Base-by-base conservation (phyloP, 2,329 filamentous ascomycete species). In the Thielaviopsis musarum region DNA sequence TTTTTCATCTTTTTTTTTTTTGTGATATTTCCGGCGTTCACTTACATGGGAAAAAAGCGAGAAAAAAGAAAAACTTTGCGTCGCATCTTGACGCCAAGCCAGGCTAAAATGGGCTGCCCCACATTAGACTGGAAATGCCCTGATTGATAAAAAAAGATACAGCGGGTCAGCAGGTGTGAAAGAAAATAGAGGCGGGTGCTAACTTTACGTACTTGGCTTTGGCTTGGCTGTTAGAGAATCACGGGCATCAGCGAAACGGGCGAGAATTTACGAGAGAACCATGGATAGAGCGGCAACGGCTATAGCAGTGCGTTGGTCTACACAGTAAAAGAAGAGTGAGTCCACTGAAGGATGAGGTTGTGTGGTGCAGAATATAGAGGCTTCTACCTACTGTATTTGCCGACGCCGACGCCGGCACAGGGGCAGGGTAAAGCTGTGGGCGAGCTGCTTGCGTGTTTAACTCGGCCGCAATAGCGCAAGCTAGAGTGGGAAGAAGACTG, bases 81-180 rank as follows among this genome's bases (percentile, higher is more conserved):
- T 53, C 19, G 51, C 51, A n/a, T 53, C 10, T 3, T 53, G 5
- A 24, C 51, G 38, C 38, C 38, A 45, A 45, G 38, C 38, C 38
- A 45, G 38, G 38, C n/a, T 45, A n/a, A 45, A 45, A 13, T 45
- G 38, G 38, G 38, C 38, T 45, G 38, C 56, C 34, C 26, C 54
- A 57, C 58, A 30, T 56, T 56, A 17, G 58, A 57, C 58, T 15
- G 54, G 58, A 24, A 19, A 41, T 52, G 22, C 45, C 26, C 45
- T 60, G 58, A 38, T 45, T 41, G 58, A 57, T 56, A 48, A 56
- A 26, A 38, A 59, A 57, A 45, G 21, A 49, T 53, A 4, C n/a
- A 21, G 26, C 22, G 34, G 34, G 30, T 58, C 28, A 49, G 56
- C 19, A 10, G n/a, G 48, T 41, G 22, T 22, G 13, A 45, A 56